A percentile compares a stretch with the other conserved stretches of the same genome.
phyloP scores from a whole-genome alignment of 116 monocot species.

The Dioscorea cayenensis region DNA sequence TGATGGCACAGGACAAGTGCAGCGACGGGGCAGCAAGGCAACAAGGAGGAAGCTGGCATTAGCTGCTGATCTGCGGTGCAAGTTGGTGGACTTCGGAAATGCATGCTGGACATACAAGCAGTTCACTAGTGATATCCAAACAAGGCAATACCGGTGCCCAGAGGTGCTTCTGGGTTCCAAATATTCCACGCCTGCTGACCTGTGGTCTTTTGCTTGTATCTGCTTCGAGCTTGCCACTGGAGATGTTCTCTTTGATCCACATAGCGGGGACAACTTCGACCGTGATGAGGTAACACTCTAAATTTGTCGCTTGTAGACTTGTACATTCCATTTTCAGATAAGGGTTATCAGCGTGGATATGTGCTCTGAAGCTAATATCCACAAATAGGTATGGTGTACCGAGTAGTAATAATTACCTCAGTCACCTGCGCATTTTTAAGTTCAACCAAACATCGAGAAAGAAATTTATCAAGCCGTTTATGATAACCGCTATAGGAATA shows the following conservation, averaged over 20 bases:
- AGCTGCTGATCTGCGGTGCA: constrained; percentile 78
- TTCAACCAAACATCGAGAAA: too few relatives aligned
- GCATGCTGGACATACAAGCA: constrained; percentile 99
- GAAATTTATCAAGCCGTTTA: too few relatives aligned
- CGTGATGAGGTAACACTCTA: constrained; percentile 80
- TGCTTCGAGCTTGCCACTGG: constrained; percentile 96
- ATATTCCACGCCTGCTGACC: constrained; percentile 91
- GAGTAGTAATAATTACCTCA: too few relatives aligned
- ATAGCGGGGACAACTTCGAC: constrained; percentile 89
- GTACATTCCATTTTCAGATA: not conserved
- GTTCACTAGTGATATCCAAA: constrained; percentile 97
- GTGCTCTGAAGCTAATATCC: not conserved
- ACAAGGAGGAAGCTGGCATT: constrained; percentile 65
- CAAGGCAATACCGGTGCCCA: constrained; percentile 92
- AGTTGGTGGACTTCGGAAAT: constrained; percentile 98
- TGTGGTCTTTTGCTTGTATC: constrained; percentile 99
- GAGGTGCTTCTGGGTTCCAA: constrained; percentile 96
- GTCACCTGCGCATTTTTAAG: too few relatives aligned
- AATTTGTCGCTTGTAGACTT: not conserved
- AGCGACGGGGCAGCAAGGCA: constrained; percentile 54
- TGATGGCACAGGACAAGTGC: constrained; percentile 9
- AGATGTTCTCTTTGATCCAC: constrained; percentile 98
- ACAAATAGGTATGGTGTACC: too few relatives aligned
- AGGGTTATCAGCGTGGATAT: not conserved
- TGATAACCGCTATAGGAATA: too few relatives aligned